These are phyloP conservation scores for Gracilaria vermiculophylla DNA, from an alignment of 23 red algal genomes.

Conservation along the genomic window DNA sequence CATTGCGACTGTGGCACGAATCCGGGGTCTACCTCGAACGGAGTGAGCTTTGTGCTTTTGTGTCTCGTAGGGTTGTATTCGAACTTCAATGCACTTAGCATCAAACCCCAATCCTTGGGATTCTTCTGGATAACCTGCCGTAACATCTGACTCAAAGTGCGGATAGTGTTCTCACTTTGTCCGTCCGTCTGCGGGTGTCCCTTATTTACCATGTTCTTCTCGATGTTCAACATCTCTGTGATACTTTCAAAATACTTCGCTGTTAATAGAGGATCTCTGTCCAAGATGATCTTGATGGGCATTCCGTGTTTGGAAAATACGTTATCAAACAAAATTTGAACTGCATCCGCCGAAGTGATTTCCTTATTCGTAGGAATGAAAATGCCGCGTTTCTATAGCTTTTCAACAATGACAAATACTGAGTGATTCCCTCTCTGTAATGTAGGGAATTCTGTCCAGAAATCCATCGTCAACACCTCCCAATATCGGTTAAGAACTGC, in stretches of 20 bases:
- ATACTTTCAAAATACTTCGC: constrained; percentile 4
- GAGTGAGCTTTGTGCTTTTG: constrained; percentile 1
- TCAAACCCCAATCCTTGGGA: background rate
- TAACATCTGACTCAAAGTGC: background rate
- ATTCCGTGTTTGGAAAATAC: constrained; percentile 29
- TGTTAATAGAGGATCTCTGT: constrained; percentile 13
- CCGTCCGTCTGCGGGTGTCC: constrained; percentile 28
- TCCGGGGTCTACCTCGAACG: constrained; percentile 18
- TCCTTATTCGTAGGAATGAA: background rate
- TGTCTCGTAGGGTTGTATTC: constrained; percentile 9
- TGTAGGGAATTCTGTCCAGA: constrained; percentile 5
- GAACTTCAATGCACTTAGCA: background rate
- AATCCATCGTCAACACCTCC: constrained; percentile 21
- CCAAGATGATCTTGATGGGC: background rate
- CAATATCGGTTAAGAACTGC: constrained; percentile 1
- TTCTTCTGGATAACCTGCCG: background rate
- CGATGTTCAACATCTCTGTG: constrained; percentile 12
- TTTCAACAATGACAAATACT: constrained; percentile 26
- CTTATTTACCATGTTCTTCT: background rate
- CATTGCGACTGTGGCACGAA: background rate
- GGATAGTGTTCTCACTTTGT: background rate
- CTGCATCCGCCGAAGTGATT: background rate
- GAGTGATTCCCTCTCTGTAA: background rate
- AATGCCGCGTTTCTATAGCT: constrained; percentile 18
- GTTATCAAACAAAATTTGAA: background rate